Evolutionary conservation across 352 stramenopile species (phyloP).

Genomic region (Globisporangium irregulare): DNA sequence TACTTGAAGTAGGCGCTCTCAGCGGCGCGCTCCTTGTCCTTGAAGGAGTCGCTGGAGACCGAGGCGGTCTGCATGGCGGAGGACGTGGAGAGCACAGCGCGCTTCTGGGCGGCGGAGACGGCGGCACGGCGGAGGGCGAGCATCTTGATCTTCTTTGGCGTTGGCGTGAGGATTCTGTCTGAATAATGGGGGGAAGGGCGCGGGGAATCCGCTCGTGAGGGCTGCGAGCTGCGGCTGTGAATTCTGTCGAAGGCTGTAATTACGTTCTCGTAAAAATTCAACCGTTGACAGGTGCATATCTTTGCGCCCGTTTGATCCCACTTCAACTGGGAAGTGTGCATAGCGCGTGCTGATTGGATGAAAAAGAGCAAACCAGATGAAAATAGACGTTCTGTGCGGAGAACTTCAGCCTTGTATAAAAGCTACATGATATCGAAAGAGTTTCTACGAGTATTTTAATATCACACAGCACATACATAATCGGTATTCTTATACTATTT

Average conservation of each 20-base stretch:
- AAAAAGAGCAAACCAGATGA: neutral
- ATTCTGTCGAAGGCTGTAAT: slow-evolving; percentile 4
- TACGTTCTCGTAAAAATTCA: slow-evolving; percentile 13
- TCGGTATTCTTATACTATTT: neutral
- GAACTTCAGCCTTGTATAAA: neutral
- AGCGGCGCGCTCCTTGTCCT: slow-evolving; percentile 75
- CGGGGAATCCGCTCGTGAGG: neutral
- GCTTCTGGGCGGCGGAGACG: slow-evolving; percentile 39
- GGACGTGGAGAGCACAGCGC: slow-evolving; percentile 29
- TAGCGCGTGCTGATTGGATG: slow-evolving; percentile 1
- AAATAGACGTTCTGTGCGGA: neutral
- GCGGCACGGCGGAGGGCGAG: slow-evolving; percentile 62
- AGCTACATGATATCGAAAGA: neutral
- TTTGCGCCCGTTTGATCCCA: neutral
- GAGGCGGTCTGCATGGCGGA: slow-evolving; percentile 42
- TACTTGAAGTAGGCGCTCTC: slow-evolving; percentile 87
- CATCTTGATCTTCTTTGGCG: slow-evolving; percentile 36
- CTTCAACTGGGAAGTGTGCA: neutral
- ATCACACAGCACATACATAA: neutral
- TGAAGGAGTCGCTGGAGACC: slow-evolving; percentile 39
- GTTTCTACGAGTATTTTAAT: neutral
- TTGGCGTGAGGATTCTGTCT: neutral
- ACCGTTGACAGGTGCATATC: neutral
- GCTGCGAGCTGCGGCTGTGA: too few species aligned
- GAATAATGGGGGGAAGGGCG: neutral